These are phyloP conservation scores for Phenoliferia sp. DNA, from an alignment of 1,284 basidiomycete genomes.

Conservation along the genomic window DNA sequence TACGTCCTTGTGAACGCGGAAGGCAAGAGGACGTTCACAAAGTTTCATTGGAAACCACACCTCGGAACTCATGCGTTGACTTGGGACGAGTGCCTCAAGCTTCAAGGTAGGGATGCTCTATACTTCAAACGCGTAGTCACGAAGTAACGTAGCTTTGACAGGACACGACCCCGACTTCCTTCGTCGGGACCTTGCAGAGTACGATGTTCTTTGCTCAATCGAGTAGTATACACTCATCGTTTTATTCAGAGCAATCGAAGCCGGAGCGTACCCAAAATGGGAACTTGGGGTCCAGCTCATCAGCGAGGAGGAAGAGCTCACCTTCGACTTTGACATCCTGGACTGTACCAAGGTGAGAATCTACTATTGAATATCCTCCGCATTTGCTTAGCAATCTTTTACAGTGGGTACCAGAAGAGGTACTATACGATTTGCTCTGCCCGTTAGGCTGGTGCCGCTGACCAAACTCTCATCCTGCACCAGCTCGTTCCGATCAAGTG, in stretches of 20 bases:
- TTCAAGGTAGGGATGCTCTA: constrained; percentile 45
- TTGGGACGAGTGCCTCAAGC: constrained; percentile 81
- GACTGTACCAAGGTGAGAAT: constrained; percentile 59
- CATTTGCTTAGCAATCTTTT: too few relatives aligned
- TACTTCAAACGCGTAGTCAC: neutral
- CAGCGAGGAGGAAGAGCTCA: constrained; percentile 55
- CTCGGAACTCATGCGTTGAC: constrained; percentile 69
- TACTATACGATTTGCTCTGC: neutral
- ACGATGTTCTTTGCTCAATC: neutral
- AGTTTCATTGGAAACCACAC: constrained; percentile 75
- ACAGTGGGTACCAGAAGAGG: constrained; percentile 10
- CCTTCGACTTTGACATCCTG: constrained; percentile 74
- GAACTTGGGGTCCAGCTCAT: constrained; percentile 71
- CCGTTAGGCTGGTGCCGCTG: neutral
- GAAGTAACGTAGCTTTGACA: too few relatives aligned
- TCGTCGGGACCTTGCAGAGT: constrained; percentile 21
- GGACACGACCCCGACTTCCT: constrained; percentile 57
- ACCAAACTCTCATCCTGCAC: constrained; percentile 63
- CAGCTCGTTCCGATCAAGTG: constrained; percentile 66
- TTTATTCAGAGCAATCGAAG: constrained; percentile 54
- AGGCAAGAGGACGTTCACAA: constrained; percentile 62
- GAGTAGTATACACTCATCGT: neutral
- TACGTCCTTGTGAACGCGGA: constrained; percentile 63
- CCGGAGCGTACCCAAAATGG: constrained; percentile 65
- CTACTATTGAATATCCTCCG: too few relatives aligned